A percentile compares a stretch with the other conserved stretches of the same genome.
Evolutionary conservation across 1,284 basidiomycete species (phyloP).

Genomic region (Ustilago xerochloae): DNA sequence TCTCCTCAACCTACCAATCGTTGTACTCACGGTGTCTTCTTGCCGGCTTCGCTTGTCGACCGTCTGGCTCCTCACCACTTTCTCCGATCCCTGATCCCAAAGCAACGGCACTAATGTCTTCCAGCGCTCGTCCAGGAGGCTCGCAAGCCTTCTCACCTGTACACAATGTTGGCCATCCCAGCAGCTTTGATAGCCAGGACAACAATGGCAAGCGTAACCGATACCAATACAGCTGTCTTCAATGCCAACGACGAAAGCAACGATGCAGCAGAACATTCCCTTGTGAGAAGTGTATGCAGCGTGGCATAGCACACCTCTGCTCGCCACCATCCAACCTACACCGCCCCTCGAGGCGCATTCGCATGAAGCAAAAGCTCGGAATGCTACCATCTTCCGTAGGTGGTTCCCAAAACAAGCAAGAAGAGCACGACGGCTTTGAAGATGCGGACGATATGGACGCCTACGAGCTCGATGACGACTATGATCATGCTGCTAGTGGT

Average conservation of each 20-base stretch:
- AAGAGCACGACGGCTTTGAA: not conserved
- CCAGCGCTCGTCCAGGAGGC: not conserved
- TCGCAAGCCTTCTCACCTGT: not conserved
- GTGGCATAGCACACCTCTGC: conserved; percentile 42
- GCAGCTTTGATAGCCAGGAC: conserved; percentile 17
- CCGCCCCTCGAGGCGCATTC: conserved; percentile 35
- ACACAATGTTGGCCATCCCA: not conserved
- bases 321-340: conserved; percentile 33
- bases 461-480: conserved; percentile 39
- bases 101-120: too few species aligned
- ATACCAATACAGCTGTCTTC: conserved; percentile 44
- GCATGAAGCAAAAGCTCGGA: conserved; percentile 35
- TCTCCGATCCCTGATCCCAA: too few species aligned
- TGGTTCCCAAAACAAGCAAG: not conserved
- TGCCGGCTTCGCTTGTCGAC: too few species aligned
- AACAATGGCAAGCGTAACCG: conserved; percentile 40
- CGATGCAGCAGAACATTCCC: conserved; percentile 41
- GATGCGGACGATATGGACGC: conserved; percentile 29
- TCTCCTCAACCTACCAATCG: too few species aligned
- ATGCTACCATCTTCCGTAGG: conserved; percentile 1
- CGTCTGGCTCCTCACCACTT: too few species aligned
- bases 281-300: conserved; percentile 44
- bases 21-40: too few species aligned
- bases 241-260: conserved; percentile 47
- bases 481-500: too few species aligned